Base-by-base conservation (phyloP, 1,139 yeast species). In the Magnusiomyces suaveolens region DNA sequence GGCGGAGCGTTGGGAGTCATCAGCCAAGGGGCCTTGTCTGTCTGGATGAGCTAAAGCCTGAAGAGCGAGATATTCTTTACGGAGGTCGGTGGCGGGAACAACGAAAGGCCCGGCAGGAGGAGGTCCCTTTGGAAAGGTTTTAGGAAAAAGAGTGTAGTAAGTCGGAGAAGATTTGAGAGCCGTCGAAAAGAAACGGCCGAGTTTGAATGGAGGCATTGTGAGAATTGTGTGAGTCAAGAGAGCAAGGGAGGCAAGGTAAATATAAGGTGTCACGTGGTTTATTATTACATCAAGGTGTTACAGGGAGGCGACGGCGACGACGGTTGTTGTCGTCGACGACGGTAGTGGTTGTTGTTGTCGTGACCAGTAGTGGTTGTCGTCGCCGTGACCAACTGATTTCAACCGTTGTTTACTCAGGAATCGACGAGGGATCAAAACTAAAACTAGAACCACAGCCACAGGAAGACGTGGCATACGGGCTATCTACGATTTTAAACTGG, bases 381-480 rank as follows among this genome's bases (percentile, higher is more conserved):
- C n/a, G n/a, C n/a, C n/a, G n/a, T n/a, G n/a, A n/a, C n/a, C n/a
- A n/a, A n/a, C n/a, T n/a, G n/a, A n/a, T n/a, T n/a, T n/a, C n/a
- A n/a, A n/a, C n/a, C n/a, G n/a, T n/a, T 29, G 18, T 21, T 43
- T 49, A 52, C 46, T 50, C 51, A 8, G 55, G 49, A 25, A 54
- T 41, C 2, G 53, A 46, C n/a, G 80, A 81, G 56, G 84, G 83
- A 66, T 86, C 94, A 64, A 90, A 82, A 67, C 90, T 96, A 70
- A 92, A 92, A 55, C 96, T 87, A 24, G 95, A 80, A 0, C 98
- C 98, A 71, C 98, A 92, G 0, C 99, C 98, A 72, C 99, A 94
- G 52, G 94, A 84, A 50, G 95, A 84, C 36, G 88, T 83, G 29
- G 97, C 84, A 64, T 86, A 86, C 0, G 96, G 96, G 60, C 95